Conservation (phyloP, 2,329 filamentous ascomycete species). For the Monosporascus cannonballus region DNA sequence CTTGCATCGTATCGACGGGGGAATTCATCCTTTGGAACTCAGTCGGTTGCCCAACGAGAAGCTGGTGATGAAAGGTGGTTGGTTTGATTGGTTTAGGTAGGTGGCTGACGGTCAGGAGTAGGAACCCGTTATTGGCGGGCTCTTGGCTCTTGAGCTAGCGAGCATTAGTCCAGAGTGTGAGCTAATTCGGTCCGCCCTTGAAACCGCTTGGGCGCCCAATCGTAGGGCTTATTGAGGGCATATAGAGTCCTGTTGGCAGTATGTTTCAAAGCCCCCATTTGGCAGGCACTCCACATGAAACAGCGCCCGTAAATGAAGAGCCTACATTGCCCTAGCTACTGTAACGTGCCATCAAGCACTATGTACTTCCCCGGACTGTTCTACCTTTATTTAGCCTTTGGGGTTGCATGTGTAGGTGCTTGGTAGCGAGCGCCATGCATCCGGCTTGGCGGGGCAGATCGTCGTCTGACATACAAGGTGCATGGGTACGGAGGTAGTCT, state of each 20-base stretch:
- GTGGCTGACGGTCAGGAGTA: not conserved
- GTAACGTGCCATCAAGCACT: slow-evolving; percentile 15
- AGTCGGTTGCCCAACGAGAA: not conserved
- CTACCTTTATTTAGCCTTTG: no score
- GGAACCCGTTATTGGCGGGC: not conserved
- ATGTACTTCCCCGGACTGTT: not conserved
- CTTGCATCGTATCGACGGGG: no score
- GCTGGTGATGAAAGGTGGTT: not conserved
- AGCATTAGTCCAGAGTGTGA: not conserved
- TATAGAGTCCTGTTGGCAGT: not conserved
- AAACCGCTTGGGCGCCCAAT: slow-evolving; percentile 14
- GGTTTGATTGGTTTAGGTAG: not conserved
- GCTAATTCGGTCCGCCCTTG: slow-evolving; percentile 11
- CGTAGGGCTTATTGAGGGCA: slow-evolving; percentile 2
- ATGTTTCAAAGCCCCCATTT: not conserved
- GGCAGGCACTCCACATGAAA: not conserved
- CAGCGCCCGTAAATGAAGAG: not conserved
- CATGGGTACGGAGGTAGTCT: no score
- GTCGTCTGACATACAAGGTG: not conserved
- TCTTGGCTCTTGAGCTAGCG: not conserved
- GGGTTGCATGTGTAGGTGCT: no score
- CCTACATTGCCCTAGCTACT: slow-evolving; percentile 4
- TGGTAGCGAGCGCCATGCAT: not conserved
- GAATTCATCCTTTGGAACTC: not conserved
- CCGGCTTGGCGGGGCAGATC: not conserved